Conservation (phyloP, 495 filamentous ascomycete species). For the Rusavskia elegans region DNA sequence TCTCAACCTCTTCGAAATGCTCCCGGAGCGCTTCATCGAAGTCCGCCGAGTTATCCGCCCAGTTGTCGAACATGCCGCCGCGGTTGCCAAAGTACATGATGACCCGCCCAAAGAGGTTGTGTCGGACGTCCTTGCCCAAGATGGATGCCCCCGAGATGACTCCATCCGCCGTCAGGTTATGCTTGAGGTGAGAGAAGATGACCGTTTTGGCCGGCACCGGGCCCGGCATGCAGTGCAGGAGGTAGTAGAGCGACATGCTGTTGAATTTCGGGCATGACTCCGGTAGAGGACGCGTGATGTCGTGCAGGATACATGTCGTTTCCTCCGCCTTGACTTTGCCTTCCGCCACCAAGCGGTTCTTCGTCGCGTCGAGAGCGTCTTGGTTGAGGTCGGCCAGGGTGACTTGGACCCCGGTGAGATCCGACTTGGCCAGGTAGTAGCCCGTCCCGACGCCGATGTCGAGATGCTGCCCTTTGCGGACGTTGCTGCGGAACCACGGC, state of each 20-base stretch:
- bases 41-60: slow-evolving; percentile 40
- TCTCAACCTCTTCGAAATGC: background rate
- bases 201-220: slow-evolving; percentile 9
- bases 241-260: slow-evolving; percentile 24
- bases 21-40: slow-evolving; percentile 26
- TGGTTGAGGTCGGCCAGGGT: slow-evolving; percentile 23
- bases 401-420: slow-evolving; percentile 24
- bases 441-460: slow-evolving; percentile 26
- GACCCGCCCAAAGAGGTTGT: slow-evolving; percentile 1
- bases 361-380: background rate
- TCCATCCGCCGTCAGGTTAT: background rate
- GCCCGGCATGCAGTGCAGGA: slow-evolving; percentile 24
- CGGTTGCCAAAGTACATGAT: background rate
- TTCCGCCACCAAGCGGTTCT: background rate
- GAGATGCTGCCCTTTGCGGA: slow-evolving; percentile 14
- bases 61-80: slow-evolving; percentile 24
- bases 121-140: background rate
- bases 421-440: slow-evolving; percentile 21
- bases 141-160: background rate
- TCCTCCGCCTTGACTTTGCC: background rate
- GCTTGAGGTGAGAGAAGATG: slow-evolving; percentile 1
- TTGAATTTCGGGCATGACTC: slow-evolving; percentile 5
- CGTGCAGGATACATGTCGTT: background rate
- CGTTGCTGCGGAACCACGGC: slow-evolving; percentile 22
- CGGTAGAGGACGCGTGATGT: background rate